These are phyloP conservation scores for Fraxinus cuspidata DNA, from an alignment of 257 asterid genomes.

Conservation along the genomic window DNA sequence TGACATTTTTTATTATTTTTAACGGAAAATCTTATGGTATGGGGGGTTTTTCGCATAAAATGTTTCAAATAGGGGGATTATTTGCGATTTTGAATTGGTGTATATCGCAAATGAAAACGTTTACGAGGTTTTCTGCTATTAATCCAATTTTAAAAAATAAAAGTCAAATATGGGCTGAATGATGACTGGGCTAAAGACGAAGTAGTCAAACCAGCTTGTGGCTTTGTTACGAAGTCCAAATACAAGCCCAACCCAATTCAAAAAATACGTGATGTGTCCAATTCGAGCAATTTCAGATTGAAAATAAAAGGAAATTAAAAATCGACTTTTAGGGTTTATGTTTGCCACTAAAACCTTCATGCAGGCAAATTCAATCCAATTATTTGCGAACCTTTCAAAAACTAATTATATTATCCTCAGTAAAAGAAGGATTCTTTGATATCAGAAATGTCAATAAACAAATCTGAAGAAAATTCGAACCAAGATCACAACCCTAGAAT, in stretches of 20 bases:
- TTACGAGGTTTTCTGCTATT: no score
- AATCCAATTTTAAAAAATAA: no score
- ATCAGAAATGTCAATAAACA: constrained; percentile 41
- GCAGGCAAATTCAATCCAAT: constrained; percentile 9
- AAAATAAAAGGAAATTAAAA: not conserved
- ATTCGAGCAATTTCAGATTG: not conserved
- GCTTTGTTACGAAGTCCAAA: not conserved
- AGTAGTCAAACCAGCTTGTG: not conserved
- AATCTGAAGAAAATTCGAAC: constrained; percentile 31
- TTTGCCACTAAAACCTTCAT: constrained; percentile 26
- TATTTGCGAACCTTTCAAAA: not conserved
- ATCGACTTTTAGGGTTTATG: constrained; percentile 27
- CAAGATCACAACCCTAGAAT: constrained; percentile 49
- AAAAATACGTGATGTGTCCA: no score
- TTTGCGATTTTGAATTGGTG: no score
- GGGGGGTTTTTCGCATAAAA: no score
- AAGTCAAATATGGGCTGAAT: no score
- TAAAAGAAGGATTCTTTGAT: not conserved
- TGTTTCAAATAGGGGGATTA: no score
- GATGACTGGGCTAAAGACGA: no score
- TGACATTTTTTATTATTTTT: no score
- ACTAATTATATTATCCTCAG: not conserved
- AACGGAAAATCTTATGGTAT: no score
- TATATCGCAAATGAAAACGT: no score
- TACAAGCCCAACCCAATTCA: not conserved